Evolutionary conservation across 2,329 filamentous ascomycete species (phyloP), one percentile per base, ranked within the genome.

Genomic region (Neofusicoccum ribis): DNA sequence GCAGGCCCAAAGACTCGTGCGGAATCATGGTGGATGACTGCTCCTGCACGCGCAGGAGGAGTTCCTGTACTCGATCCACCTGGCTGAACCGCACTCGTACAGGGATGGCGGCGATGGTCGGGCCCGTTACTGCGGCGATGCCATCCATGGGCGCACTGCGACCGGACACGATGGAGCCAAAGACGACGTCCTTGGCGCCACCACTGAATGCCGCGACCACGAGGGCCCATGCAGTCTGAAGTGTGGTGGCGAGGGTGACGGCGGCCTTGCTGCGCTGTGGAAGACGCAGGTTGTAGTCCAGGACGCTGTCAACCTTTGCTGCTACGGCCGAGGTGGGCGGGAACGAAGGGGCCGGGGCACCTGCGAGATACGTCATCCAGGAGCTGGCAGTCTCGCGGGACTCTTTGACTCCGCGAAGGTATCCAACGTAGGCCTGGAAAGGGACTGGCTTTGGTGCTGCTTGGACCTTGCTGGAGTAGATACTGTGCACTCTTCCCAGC

Each of bases 371-470:
- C 12, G 74, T 69, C 43, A 72, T 75, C 84, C 84, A 86, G 70
- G 81, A 86, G 2, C 77, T 71, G 58, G 81, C 72, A 67, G 79
- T 76, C 1, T 67, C 68, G 1, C 66, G 63, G 0, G 44, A 34
- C 7, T 74, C 72, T 1, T 66, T 65, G 9, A 77, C 76, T 23
- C 78, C 75, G 3, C 67, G 73, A 15, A 85, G 72, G 63, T 81
- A 80, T 66, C 81, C 80, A 69, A 85, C 79, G 67, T 85, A 85
- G 49, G 80, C 73, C 62, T 78, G 81, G 72, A 85, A 77, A 2
- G 54, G 27, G 5, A 72, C 68, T 5, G 31, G 50, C 1, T 20
- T n/a, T n/a, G 20, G 31, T 14, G 20, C 6, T 67, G 14, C 36
- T 5, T 5, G 7, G 43, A 3, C 31, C 3, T 27, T 58, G 39